Base-by-base conservation (phyloP, 2,329 filamentous ascomycete species). In the Helotiales sp. region DNA sequence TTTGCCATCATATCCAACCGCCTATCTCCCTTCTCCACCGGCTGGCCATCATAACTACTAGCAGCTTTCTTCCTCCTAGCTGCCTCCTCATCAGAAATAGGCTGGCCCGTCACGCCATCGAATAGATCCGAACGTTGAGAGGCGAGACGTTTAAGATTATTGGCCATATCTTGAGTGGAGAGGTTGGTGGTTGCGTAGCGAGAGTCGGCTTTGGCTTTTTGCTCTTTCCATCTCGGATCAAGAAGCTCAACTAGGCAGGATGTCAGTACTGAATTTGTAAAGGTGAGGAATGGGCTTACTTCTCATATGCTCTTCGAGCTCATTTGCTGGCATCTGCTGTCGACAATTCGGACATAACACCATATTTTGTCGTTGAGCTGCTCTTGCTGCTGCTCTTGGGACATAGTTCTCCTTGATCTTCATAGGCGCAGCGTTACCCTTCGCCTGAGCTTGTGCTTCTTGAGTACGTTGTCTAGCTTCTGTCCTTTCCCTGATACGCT, bases 401-500 rank as follows among this genome's bases (percentile, higher is more conserved):
- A 96, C 89, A 71, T 97, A 96, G 74, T 96, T 93, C 71, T 90
- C 90, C 71, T 91, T 89, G 72, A 98, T 97, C 73, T 93, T 93
- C 85, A 96, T 93, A 0, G 88, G 83, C 30, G 80, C 81, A 42
- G 82, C 79, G 48, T 82, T 82, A 33, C 84, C 84, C 69, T 87
- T 87, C 7, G 90, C 87, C 58, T 91, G 89, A n/a, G 88, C 85
- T 69, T 92, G 88, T 9, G 89, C 88, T 65, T 90, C 88, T 60
- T 92, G 88, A 69, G 88, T 85, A 57, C 88, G 85, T 40, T 77
- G 74, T 55, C 82, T 80, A 9, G 82, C 81, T 54, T 86, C 82
- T 30, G 81, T 77, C 60, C 83, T 76, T 72, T 90, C 87, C 34
- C 83, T 80, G 64, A 88, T 87, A 54, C 82, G 79, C 58, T 81